Evolutionary conservation across 495 filamentous ascomycete species (phyloP).

Genomic region (Annulohypoxylon bovei): DNA sequence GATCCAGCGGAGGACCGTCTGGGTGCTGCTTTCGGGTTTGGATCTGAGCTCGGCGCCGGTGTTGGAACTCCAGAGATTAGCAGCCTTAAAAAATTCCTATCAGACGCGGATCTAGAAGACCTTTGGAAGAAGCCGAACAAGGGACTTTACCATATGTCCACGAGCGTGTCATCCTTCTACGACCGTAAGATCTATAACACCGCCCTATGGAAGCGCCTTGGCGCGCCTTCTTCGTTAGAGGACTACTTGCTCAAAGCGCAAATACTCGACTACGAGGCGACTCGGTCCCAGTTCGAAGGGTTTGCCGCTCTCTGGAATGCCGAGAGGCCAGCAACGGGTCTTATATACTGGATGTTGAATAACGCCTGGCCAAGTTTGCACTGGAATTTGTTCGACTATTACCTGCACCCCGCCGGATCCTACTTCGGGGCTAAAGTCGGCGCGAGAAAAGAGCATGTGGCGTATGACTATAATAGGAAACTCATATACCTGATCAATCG

Average conservation of each 20-base stretch:
- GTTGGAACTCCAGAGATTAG: slow-evolving; percentile 68
- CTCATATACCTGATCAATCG: slow-evolving; percentile 67
- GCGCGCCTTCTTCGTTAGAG: slow-evolving; percentile 59
- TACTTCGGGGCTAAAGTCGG: slow-evolving; percentile 70
- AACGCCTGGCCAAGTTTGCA: slow-evolving; percentile 72
- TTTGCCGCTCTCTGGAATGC: slow-evolving; percentile 63
- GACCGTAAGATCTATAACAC: slow-evolving; percentile 66
- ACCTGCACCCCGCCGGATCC: slow-evolving; percentile 64
- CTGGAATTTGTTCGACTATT: slow-evolving; percentile 75
- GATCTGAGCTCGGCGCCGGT: slow-evolving; percentile 68
- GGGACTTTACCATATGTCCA: slow-evolving; percentile 68
- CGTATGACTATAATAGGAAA: slow-evolving; percentile 61
- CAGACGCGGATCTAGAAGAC: slow-evolving; percentile 57
- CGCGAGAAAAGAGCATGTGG: slow-evolving; percentile 63
- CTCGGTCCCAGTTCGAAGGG: slow-evolving; percentile 67
- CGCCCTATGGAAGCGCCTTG: slow-evolving; percentile 63
- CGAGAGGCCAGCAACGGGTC: slow-evolving; percentile 64
- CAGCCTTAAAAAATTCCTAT: slow-evolving; percentile 65
- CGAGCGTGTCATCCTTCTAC: slow-evolving; percentile 62
- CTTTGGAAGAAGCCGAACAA: slow-evolving; percentile 66
- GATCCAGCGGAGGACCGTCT: slow-evolving; percentile 48
- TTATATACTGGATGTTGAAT: slow-evolving; percentile 77
- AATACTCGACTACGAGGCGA: slow-evolving; percentile 72
- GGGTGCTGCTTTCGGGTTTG: slow-evolving; percentile 71
- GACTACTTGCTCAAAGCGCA: slow-evolving; percentile 67